Base-by-base conservation (phyloP, 345 rosid species). In the Gossypium thurberi region DNA sequence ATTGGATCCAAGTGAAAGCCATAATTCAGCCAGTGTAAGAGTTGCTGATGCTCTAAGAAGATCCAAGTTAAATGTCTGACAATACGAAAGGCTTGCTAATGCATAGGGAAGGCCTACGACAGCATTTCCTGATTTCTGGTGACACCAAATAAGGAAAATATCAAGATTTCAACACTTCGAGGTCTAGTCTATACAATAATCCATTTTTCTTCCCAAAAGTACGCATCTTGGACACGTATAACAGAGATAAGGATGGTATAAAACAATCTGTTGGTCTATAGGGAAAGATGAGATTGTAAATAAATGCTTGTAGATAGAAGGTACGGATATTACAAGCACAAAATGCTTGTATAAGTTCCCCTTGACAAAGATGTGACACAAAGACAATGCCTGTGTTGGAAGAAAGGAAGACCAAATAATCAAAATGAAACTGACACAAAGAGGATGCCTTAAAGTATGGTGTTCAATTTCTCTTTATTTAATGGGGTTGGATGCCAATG, bases 31-130 rank as follows among this genome's bases (percentile, higher is more conserved):
- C 68, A 95, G 79, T 47, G 94, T 92, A 65, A 95, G 87, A 72
- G 93, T 86, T 64, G 96, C 98, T 42, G 98, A 91, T 56, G 98
- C 99, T 86, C 85, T 86, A 72, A 95, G 96, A 83, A 95, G 99
- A 85, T 92, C 99, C 91, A 92, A 83, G 75, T 95, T 95, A 78
- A 89, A 90, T 75, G 97, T 87, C 81, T 89, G 98, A 76, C 97
- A 92, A 83, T 89, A 95, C 6, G 99, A 92, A 77, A 95, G 89
- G 87, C 96, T 86, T 71, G 98, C 98, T 81, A 91, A 79, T 51
- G 93, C 96, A 84, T 91, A 91, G 74, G 97, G 99, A 84, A 95
- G 89, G 68, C 97, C 98, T 78, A 88, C 72, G 79, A 92, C 97
- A 74, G 97, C 89, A 82, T 95, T 95, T 72, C 98, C 99, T 26